A percentile compares a stretch with the other conserved stretches of the same genome.
Conservation (phyloP, 2,329 filamentous ascomycete genomes). For the Ceratocystis lukuohia region DNA sequence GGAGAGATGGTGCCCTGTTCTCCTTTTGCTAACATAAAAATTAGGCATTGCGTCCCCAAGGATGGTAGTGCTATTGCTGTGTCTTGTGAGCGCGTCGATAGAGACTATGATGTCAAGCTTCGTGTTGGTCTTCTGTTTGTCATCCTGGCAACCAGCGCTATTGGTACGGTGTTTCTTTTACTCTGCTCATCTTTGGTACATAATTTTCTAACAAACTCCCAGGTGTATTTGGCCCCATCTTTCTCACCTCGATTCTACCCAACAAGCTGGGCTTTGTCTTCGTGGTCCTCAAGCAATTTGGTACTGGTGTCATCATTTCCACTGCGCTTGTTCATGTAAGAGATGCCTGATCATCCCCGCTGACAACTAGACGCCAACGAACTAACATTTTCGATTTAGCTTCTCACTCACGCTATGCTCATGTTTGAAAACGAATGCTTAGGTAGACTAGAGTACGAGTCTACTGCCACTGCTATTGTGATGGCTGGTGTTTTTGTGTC, state of each 20-base stretch:
- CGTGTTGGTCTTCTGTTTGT: conserved; percentile 61
- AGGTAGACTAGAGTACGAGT: conserved; percentile 52
- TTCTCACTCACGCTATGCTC: conserved; percentile 57
- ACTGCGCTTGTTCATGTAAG: conserved; percentile 56
- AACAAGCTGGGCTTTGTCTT: conserved; percentile 38
- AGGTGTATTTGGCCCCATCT: conserved; percentile 52
- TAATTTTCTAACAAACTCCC: conserved; percentile 12
- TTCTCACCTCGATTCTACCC: conserved; percentile 45
- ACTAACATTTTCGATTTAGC: conserved; percentile 30
- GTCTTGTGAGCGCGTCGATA: conserved; percentile 34
- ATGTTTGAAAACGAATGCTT: conserved; percentile 63
- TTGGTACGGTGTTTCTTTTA: conserved; percentile 33
- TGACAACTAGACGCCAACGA: neutral
- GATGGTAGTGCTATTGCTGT: conserved; percentile 23
- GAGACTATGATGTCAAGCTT: conserved; percentile 53
- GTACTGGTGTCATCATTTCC: conserved; percentile 58
- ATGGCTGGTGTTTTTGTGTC: conserved; percentile 63
- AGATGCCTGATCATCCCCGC: conserved; percentile 12
- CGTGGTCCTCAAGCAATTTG: conserved; percentile 57
- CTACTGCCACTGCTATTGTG: conserved; percentile 53
- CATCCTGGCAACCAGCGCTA: conserved; percentile 51
- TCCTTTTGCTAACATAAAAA: conserved; percentile 17
- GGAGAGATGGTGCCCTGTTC: too few relatives aligned
- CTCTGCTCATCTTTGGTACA: neutral
- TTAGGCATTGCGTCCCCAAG: conserved; percentile 44